Conservation (phyloP, 257 asterid species). For the Solanum bukasovii region DNA sequence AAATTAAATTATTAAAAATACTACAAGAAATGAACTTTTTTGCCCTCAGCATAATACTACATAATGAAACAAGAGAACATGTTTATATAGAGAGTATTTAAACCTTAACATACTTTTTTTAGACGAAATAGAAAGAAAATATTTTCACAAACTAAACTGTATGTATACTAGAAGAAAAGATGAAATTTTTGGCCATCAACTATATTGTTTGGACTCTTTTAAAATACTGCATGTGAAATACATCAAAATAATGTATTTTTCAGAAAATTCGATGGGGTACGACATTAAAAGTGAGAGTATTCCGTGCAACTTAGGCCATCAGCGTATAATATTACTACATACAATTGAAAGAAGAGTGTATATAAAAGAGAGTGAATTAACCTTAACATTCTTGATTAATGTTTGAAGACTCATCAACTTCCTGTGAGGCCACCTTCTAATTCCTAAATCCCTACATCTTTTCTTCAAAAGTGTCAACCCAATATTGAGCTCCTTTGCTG, state of each 20-base stretch:
- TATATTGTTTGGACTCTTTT: too few relatives aligned
- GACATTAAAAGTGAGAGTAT: neutral
- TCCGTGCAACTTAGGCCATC: neutral
- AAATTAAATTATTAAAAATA: neutral
- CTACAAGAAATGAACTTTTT: neutral
- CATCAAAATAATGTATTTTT: too few relatives aligned
- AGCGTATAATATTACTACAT: neutral
- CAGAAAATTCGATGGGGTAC: too few relatives aligned
- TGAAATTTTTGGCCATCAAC: too few relatives aligned
- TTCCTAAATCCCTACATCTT: conserved; percentile 79
- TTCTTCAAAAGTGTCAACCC: conserved; percentile 82
- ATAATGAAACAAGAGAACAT: neutral
- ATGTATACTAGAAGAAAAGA: too few relatives aligned
- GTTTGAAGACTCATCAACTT: conserved; percentile 84
- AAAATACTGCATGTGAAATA: too few relatives aligned
- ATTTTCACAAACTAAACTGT: neutral
- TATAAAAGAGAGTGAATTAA: neutral
- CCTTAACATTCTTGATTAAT: conserved; percentile 80
- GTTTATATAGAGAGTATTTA: neutral
- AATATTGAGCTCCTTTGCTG: conserved; percentile 66
- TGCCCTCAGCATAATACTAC: neutral
- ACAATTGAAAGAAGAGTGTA: neutral
- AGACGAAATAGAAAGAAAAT: neutral
- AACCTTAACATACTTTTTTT: too few relatives aligned
- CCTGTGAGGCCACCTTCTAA: conserved; percentile 81